Evolutionary conservation across 345 rosid genomes (phyloP), one percentile per base, ranked within the genome.

Genomic region (Salix suchowensis): DNA sequence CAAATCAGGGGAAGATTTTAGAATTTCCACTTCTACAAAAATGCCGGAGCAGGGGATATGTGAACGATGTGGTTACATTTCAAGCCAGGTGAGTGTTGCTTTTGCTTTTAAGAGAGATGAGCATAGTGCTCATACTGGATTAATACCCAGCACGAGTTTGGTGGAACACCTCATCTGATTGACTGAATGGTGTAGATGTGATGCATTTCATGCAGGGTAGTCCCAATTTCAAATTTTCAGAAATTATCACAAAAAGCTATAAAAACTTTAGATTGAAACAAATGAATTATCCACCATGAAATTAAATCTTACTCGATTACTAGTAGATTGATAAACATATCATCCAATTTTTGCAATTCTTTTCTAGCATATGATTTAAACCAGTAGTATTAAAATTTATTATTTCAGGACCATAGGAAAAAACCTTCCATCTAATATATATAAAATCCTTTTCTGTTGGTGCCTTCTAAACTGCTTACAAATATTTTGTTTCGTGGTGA

Each of bases 41-140:
- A 93, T 93, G 98, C 98, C 97, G 28, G 98, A 95, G 87, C 97
- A 93, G 86, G 98, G 98, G 46, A 91, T 86, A 2, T 96, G 99
- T 73, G 94, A 91, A 86, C 85, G 92, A 37, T 91, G 99, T 65
- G 98, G 99, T 15, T 95, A 95, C 76, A 93, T 95, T 23, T 93
- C 99, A 61, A 93, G 99, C 85, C 99, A 95, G 94, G 97, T 93
- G 76, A 83, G 76, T 65, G 14, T 71, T 77, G 76, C 60, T 81
- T 70, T 70, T 67, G 34, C 67, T 46, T 19, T 52, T 46, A 19
- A 66, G 32, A 34, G 18, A 23, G 2, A 21, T 50, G 24, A 28
- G 21, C 58, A 40, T 8, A n/a, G 37, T 64, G 18, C 14, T 77
- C 24, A 50, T 7, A 2, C 36, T 23, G 65, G 64, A n/a, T 13